Conservation (phyloP, 495 filamentous ascomycete genomes). For the Penicillium atrosanguineum region DNA sequence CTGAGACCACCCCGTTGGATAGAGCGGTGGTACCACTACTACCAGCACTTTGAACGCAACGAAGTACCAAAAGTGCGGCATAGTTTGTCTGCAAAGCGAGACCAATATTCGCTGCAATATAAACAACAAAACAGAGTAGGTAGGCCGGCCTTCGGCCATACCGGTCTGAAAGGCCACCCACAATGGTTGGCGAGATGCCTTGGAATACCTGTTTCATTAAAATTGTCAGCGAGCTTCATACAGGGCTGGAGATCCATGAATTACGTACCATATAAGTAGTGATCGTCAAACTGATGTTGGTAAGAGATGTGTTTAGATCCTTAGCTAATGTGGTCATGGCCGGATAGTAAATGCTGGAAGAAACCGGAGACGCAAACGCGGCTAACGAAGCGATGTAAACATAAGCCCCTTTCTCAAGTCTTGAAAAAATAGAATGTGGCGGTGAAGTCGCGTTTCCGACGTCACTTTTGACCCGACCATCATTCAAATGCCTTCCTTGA, state of each 20-base stretch:
- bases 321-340: slow-evolving; percentile 29
- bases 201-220: slow-evolving; percentile 41
- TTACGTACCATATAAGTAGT: slow-evolving; percentile 35
- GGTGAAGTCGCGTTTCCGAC: too few relatives aligned
- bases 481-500: too few relatives aligned
- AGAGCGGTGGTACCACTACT: slow-evolving; percentile 47
- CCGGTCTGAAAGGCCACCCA: slow-evolving; percentile 46
- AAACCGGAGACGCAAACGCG: too few relatives aligned
- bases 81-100: slow-evolving; percentile 47
- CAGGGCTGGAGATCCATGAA: too few relatives aligned
- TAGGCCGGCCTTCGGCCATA: slow-evolving; percentile 49
- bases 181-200: slow-evolving; percentile 49
- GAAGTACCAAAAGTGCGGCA: slow-evolving; percentile 46
- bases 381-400: too few relatives aligned
- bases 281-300: slow-evolving; percentile 40
- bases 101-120: slow-evolving; percentile 47
- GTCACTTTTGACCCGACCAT: too few relatives aligned
- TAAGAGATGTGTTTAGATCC: slow-evolving; percentile 11
- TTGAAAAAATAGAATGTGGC: too few relatives aligned
- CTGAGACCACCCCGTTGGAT: slow-evolving; percentile 38
- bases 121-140: slow-evolving; percentile 46
- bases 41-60: slow-evolving; percentile 49
- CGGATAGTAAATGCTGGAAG: slow-evolving; percentile 49
- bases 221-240: background rate
- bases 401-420: too few relatives aligned